Percentiles rank a stretch among this genome's conserved stretches.
Evolutionary conservation across 768 basidiomycete species (phyloP).

Genomic region (Collybia nuda): DNA sequence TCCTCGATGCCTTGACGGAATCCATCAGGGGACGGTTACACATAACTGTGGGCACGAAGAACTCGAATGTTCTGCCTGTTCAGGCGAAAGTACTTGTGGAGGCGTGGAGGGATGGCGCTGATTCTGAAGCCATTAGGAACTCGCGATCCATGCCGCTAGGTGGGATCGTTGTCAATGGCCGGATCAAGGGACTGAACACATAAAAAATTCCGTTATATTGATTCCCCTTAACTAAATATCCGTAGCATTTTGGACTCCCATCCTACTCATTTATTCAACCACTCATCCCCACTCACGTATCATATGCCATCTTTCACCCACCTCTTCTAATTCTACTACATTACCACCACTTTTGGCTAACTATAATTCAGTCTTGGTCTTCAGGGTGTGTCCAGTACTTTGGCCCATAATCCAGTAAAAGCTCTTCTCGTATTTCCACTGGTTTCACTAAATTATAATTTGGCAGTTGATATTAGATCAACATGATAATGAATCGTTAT

Average conservation of each 20-base stretch:
- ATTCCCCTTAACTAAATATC: neutral
- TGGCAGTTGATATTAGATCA: neutral
- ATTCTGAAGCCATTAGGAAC: constrained; percentile 9
- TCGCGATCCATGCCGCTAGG: constrained; percentile 11
- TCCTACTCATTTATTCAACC: neutral
- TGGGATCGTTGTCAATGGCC: constrained; percentile 12
- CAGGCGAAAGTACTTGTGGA: constrained; percentile 73
- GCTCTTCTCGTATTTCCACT: constrained; percentile 13
- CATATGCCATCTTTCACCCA: neutral
- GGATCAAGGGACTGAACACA: constrained; percentile 16
- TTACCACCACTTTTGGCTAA: no score
- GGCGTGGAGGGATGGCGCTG: constrained; percentile 41
- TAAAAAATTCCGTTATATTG: neutral
- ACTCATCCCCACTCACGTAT: neutral
- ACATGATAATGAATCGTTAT: neutral
- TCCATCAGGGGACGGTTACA: constrained; percentile 61
- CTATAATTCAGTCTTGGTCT: no score
- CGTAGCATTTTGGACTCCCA: no score
- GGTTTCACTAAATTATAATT: constrained; percentile 16
- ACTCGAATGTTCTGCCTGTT: constrained; percentile 50
- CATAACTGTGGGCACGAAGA: constrained; percentile 81
- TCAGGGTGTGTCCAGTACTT: constrained; percentile 9
- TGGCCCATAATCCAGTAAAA: constrained; percentile 21
- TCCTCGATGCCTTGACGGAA: constrained; percentile 45
- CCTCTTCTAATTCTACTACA: neutral